These are phyloP conservation scores for Pythium aphanidermatum DNA, from an alignment of 352 stramenopile genomes.

Conservation along the genomic window DNA sequence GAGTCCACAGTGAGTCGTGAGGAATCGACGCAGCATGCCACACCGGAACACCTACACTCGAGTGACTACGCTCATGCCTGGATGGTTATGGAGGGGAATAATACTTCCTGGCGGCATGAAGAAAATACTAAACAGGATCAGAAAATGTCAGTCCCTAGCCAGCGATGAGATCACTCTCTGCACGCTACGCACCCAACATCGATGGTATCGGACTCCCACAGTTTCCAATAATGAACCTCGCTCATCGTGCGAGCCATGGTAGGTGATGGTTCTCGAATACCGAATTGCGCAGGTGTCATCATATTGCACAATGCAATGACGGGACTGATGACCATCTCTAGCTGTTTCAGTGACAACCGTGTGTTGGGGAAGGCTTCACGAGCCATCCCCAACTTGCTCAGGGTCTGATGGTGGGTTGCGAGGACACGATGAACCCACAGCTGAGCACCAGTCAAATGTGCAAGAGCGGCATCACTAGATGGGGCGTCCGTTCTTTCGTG, in stretches of 20 bases:
- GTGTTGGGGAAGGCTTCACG: constrained; percentile 59
- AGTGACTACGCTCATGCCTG: constrained; percentile 79
- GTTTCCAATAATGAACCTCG: constrained; percentile 82
- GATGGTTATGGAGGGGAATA: constrained; percentile 80
- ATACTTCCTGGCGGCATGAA: constrained; percentile 73
- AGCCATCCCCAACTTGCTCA: constrained; percentile 39
- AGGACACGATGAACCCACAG: constrained; percentile 67
- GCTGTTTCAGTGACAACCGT: constrained; percentile 62
- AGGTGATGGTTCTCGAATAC: constrained; percentile 58
- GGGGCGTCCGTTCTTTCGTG: constrained; percentile 7
- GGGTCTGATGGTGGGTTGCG: constrained; percentile 54
- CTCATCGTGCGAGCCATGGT: constrained; percentile 64
- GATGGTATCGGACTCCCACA: constrained; percentile 80
- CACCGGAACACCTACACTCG: constrained; percentile 76
- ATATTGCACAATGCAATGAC: constrained; percentile 52
- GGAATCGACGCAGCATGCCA: too few species aligned
- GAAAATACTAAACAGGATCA: constrained; percentile 45
- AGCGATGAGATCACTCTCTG: too few species aligned
- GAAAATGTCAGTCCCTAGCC: background rate
- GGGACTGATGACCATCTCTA: constrained; percentile 55
- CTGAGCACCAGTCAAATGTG: constrained; percentile 55
- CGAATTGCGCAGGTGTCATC: constrained; percentile 58
- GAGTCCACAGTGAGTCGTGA: background rate
- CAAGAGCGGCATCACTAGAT: constrained; percentile 26
- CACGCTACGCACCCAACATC: constrained; percentile 51